Evolutionary conservation across 306 rosid species (phyloP).

Genomic region (Sphenostylis stenocarpa): DNA sequence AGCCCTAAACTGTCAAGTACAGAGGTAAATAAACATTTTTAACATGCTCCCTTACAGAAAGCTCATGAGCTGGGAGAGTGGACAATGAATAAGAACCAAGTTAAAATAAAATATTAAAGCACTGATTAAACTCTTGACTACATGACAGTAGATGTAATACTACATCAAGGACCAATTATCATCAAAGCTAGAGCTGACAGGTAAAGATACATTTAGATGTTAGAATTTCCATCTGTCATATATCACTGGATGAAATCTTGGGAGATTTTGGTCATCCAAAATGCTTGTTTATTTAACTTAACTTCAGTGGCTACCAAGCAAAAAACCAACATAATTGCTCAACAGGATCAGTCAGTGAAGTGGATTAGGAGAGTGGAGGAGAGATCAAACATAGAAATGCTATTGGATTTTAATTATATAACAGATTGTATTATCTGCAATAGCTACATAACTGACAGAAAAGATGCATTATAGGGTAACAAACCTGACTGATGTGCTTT

Average conservation of each 20-base stretch:
- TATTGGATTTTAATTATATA: background rate
- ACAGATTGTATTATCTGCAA: background rate
- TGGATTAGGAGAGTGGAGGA: background rate
- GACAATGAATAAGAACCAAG: background rate
- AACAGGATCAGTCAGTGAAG: background rate
- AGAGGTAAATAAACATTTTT: conserved; percentile 6
- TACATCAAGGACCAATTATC: background rate
- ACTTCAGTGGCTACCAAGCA: background rate
- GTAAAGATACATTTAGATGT: background rate
- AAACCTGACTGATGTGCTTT: background rate
- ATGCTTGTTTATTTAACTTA: background rate
- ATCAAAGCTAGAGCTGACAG: background rate
- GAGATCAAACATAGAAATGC: background rate
- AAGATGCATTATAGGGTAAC: background rate
- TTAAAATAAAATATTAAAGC: background rate
- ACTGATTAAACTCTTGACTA: background rate
- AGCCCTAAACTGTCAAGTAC: conserved; percentile 8
- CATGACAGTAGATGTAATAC: conserved; percentile 7
- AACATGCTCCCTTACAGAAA: background rate
- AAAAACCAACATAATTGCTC: background rate
- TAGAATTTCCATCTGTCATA: conserved; percentile 17
- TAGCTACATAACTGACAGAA: background rate
- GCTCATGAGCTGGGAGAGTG: background rate
- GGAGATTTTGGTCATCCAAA: conserved; percentile 1
- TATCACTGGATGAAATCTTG: background rate